Evolutionary conservation across 495 filamentous ascomycete species (phyloP).

Genomic region (Neurospora cerealis): DNA sequence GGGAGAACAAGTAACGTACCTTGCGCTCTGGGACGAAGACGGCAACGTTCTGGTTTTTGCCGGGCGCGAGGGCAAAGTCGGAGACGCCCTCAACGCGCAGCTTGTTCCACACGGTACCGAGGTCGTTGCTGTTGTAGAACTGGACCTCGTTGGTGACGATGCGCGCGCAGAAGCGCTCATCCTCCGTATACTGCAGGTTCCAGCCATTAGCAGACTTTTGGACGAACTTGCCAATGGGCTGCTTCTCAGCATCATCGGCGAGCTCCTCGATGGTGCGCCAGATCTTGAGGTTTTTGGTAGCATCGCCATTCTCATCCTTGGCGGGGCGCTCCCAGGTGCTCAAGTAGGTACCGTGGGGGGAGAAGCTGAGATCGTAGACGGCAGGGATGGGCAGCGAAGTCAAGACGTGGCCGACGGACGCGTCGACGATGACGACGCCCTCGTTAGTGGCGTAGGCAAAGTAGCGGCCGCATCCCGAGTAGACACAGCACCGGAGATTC

Average conservation of each 20-base stretch:
- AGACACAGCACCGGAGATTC: conserved; percentile 85
- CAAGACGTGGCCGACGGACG: conserved; percentile 67
- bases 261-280: conserved; percentile 67
- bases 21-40: conserved; percentile 94
- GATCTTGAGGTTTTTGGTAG: conserved; percentile 91
- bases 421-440: conserved; percentile 73
- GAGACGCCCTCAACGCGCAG: conserved; percentile 82
- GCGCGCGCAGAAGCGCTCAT: conserved; percentile 87
- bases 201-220: conserved; percentile 92
- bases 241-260: conserved; percentile 46
- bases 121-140: conserved; percentile 80
- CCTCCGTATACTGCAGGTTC: conserved; percentile 93
- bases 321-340: conserved; percentile 93
- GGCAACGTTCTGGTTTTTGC: conserved; percentile 79
- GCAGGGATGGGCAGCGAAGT: conserved; percentile 65
- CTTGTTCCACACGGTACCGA: conserved; percentile 87
- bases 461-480: conserved; percentile 90
- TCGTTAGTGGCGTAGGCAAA: conserved; percentile 91
- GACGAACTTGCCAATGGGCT: conserved; percentile 78
- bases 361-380: conserved; percentile 91
- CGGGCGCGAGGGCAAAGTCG: conserved; percentile 83
- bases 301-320: conserved; percentile 88
- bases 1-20: conserved; percentile 34
- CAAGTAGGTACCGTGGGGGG: conserved; percentile 79
- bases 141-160: conserved; percentile 94